Conservation (phyloP, 139 green algal species). For the Coelastrella sp. region DNA sequence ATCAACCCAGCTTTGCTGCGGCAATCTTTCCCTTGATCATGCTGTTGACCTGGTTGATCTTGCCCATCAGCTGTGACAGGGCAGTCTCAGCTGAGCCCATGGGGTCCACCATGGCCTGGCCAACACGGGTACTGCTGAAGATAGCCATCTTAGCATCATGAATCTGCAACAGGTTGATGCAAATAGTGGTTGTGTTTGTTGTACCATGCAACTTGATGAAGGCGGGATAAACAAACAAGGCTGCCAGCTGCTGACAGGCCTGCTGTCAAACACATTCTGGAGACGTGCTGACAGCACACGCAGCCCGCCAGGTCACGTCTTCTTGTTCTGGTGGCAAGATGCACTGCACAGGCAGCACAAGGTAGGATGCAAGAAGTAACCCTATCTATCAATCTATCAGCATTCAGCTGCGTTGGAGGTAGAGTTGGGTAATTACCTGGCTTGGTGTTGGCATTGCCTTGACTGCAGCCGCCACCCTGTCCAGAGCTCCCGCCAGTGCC, state of each 20-base stretch:
- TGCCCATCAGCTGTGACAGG: background rate
- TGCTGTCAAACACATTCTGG: too few relatives aligned
- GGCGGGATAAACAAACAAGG: too few relatives aligned
- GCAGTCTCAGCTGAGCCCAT: background rate
- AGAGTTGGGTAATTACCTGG: background rate
- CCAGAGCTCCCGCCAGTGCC: background rate
- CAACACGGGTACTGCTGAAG: background rate
- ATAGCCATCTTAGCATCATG: background rate
- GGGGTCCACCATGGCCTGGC: background rate
- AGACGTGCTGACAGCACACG: too few relatives aligned
- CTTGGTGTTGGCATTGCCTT: constrained; percentile 22
- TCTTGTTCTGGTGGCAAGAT: too few relatives aligned
- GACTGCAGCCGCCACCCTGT: constrained; percentile 1
- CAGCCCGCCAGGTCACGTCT: too few relatives aligned
- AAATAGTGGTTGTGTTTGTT: background rate
- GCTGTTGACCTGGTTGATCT: background rate
- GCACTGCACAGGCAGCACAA: background rate
- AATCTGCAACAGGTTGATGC: background rate
- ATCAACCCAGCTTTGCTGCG: background rate
- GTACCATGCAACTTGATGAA: background rate
- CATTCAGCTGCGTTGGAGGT: background rate
- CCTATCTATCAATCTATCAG: background rate
- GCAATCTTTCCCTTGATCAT: background rate
- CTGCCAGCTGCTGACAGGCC: too few relatives aligned
- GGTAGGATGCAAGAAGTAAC: background rate